Base-by-base conservation (phyloP, 2,329 filamentous ascomycete genomes). In the Atkinsonella hypoxylon region DNA sequence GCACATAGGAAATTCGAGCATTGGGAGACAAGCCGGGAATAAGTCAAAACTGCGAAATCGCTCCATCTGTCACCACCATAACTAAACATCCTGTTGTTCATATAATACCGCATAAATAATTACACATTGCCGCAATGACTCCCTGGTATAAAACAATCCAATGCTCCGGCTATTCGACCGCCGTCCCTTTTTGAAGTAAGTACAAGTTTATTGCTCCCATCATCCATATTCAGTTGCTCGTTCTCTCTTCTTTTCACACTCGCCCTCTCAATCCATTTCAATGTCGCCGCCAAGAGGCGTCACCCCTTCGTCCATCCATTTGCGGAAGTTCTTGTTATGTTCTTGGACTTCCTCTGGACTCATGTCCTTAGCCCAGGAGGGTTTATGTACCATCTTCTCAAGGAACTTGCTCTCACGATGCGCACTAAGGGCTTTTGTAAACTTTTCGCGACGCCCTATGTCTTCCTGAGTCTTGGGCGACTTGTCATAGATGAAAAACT, bases 301-400 rank as follows among this genome's bases (percentile, higher is more conserved):
- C 39, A 71, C 55, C 13, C 74, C 76, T 26, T 79, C 74, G 43
- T 73, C 70, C 58, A 73, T 66, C 74, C 77, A 81, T 52, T 67
- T 71, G 56, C 72, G 67, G 58, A 75, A 81, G 51, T 78, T 77
- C 61, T 82, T 79, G 69, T 90, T 90, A 57, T 81, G 81, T 65
- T 84, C 79, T 62, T 85, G 74, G n/a, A 85, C 82, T 59, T 85
- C 79, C 57, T 86, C 86, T 67, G 87, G 85, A 64, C 84, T 85
- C 67, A 88, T 73, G 50, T 87, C 86, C 67, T 88, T 81, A 65
- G 94, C 75, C 68, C 89, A 91, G 55, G 87, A 78, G 53, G 84
- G 83, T 74, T 90, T 86, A 69, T 84, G 84, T 55, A 94, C 81
- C 66, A 89, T 74, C 74, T 91, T 93, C 75, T 93, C 85, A 55